Evolutionary conservation across 2,329 filamentous ascomycete genomes (phyloP).

Genomic region (Monosporascus sp.): DNA sequence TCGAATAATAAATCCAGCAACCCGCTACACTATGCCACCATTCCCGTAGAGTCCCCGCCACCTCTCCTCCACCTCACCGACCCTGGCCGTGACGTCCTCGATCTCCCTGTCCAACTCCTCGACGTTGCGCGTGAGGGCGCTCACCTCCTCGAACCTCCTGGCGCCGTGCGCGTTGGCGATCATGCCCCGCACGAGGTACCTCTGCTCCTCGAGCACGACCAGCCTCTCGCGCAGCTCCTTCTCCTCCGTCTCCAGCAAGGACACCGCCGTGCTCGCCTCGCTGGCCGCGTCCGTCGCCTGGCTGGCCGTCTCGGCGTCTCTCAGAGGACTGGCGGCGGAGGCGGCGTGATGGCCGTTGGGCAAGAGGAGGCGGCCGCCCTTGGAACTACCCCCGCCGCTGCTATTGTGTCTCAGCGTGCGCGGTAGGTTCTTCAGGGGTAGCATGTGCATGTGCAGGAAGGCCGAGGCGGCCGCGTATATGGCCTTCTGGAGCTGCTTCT

Average conservation of each 20-base stretch:
- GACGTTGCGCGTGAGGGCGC: constrained; percentile 70
- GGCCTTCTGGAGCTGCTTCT: constrained; percentile 70
- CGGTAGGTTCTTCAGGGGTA: constrained; percentile 73
- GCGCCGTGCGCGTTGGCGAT: constrained; percentile 69
- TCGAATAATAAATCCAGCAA: constrained; percentile 1
- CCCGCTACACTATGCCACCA: constrained; percentile 10
- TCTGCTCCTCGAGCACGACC: constrained; percentile 85
- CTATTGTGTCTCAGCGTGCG: constrained; percentile 53
- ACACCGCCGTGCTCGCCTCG: constrained; percentile 49
- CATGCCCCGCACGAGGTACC: constrained; percentile 85
- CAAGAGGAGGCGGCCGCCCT: constrained; percentile 24
- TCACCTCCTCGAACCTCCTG: constrained; percentile 80
- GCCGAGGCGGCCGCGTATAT: constrained; percentile 77
- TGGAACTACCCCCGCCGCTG: constrained; percentile 28
- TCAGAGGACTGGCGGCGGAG: constrained; percentile 31
- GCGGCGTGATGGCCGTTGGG: constrained; percentile 24
- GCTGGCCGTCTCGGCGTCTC: constrained; percentile 48
- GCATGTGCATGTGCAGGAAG: constrained; percentile 86
- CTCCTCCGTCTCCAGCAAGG: constrained; percentile 71
- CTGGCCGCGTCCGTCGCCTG: constrained; percentile 29
- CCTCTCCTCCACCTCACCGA: constrained; percentile 59
- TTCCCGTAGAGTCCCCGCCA: constrained; percentile 49
- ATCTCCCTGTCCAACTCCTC: constrained; percentile 82
- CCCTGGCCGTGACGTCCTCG: constrained; percentile 56
- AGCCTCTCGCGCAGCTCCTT: constrained; percentile 74